Evolutionary conservation across 352 stramenopile species (phyloP).

Genomic region (Pythium folliculosum): DNA sequence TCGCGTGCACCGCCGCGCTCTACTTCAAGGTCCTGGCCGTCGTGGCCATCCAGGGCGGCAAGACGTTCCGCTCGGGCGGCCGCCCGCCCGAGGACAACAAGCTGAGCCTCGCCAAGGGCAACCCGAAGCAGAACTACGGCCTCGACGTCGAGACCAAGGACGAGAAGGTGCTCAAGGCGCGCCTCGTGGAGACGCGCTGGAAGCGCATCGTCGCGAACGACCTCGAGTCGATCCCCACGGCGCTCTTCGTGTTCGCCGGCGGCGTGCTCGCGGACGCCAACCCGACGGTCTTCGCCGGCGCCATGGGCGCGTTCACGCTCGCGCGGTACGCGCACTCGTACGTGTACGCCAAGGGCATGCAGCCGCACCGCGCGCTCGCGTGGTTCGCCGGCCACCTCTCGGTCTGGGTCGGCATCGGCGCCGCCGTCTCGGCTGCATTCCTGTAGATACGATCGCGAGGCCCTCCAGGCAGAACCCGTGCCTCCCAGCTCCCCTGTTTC

Average conservation of each 20-base stretch:
- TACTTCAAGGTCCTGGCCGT: slow-evolving; percentile 31
- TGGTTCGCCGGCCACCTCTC: slow-evolving; percentile 27
- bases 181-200: slow-evolving; percentile 41
- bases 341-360: slow-evolving; percentile 44
- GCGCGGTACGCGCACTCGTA: slow-evolving; percentile 41
- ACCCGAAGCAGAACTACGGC: slow-evolving; percentile 42
- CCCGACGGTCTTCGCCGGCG: slow-evolving; percentile 15
- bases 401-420: neutral
- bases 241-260: slow-evolving; percentile 40
- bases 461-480: too few species aligned
- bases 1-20: slow-evolving; percentile 8
- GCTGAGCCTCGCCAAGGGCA: slow-evolving; percentile 13
- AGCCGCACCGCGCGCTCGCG: slow-evolving; percentile 39
- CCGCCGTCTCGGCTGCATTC: neutral
- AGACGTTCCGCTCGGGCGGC: slow-evolving; percentile 33
- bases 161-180: slow-evolving; percentile 30
- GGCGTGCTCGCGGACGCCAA: slow-evolving; percentile 32
- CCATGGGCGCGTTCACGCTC: slow-evolving; percentile 42
- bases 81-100: slow-evolving; percentile 38
- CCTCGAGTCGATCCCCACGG: slow-evolving; percentile 52
- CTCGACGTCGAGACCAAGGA: slow-evolving; percentile 29
- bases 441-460: neutral
- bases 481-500: too few species aligned
- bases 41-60: slow-evolving; percentile 31
- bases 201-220: slow-evolving; percentile 57